phyloP scores from a whole-genome alignment of 352 stramenopile species.

The Globisporangium nodosum region DNA sequence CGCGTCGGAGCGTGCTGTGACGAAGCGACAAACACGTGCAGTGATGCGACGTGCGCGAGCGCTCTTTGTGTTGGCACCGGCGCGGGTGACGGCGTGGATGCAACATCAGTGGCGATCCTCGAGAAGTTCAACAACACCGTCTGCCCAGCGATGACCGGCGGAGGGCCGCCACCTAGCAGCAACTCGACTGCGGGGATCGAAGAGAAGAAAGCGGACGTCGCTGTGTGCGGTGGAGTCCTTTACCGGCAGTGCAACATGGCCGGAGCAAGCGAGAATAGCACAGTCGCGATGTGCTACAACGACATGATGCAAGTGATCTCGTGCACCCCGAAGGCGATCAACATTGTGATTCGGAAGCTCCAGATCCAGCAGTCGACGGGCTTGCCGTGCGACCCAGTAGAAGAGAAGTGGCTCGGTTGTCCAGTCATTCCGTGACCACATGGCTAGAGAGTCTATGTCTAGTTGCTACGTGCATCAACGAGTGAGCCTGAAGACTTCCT shows the following conservation, averaged over 20 bases:
- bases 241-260: constrained; percentile 4
- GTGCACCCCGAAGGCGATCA: too few species aligned
- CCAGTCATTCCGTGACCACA: neutral
- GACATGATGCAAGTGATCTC: too few species aligned
- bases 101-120: constrained; percentile 1
- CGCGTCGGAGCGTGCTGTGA: constrained; percentile 25
- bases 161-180: neutral
- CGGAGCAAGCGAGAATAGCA: neutral
- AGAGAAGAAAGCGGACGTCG: neutral
- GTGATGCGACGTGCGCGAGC: neutral
- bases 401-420: neutral
- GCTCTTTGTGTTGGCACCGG: neutral
- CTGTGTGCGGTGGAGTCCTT: constrained; percentile 3
- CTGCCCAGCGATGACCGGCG: neutral
- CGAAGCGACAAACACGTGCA: constrained; percentile 13
- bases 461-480: too few species aligned
- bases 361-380: too few species aligned
- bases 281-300: too few species aligned
- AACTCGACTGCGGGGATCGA: neutral
- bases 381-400: too few species aligned
- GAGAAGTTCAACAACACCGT: neutral
- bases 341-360: too few species aligned
- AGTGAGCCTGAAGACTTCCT: too few species aligned
- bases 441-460: too few species aligned
- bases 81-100: neutral